phyloP scores from a whole-genome alignment of 768 basidiomycete genomes.

The Hygrocybe coccinea region DNA sequence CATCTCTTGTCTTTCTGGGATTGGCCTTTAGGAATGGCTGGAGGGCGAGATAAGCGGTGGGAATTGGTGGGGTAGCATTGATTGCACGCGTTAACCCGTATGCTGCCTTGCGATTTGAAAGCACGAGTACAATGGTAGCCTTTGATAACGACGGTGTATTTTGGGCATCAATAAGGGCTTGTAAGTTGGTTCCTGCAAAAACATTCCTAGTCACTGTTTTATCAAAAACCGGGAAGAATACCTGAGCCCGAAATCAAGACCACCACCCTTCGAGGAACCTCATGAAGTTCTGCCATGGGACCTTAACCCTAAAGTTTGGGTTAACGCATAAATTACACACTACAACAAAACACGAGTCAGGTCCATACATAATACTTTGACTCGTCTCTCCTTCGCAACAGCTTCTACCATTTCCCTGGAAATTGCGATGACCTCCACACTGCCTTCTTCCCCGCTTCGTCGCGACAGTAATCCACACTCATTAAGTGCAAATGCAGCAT shows the following conservation, averaged over 20 bases:
- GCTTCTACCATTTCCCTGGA: constrained; percentile 62
- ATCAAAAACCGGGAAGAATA: constrained; percentile 13
- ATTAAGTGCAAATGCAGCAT: constrained; percentile 82
- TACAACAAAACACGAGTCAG: constrained; percentile 52
- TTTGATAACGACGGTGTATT: constrained; percentile 69
- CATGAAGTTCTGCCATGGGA: background rate
- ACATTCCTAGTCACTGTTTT: constrained; percentile 2
- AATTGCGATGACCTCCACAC: constrained; percentile 50
- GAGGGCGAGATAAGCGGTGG: constrained; percentile 76
- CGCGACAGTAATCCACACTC: constrained; percentile 72
- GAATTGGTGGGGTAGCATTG: constrained; percentile 67
- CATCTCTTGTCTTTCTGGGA: constrained; percentile 66
- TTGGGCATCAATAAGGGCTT: constrained; percentile 89
- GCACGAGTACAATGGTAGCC: constrained; percentile 68
- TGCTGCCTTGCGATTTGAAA: constrained; percentile 90
- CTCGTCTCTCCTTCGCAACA: constrained; percentile 60
- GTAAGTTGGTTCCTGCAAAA: constrained; percentile 81
- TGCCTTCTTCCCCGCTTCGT: constrained; percentile 24
- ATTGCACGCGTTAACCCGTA: constrained; percentile 83
- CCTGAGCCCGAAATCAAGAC: constrained; percentile 56
- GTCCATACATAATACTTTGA: constrained; percentile 68
- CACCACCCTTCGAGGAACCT: constrained; percentile 23
- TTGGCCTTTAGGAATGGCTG: constrained; percentile 76
- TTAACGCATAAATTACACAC: background rate
- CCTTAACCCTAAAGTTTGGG: background rate